phyloP scores from a whole-genome alignment of 768 basidiomycete genomes.

The Agrocybe pediades region DNA sequence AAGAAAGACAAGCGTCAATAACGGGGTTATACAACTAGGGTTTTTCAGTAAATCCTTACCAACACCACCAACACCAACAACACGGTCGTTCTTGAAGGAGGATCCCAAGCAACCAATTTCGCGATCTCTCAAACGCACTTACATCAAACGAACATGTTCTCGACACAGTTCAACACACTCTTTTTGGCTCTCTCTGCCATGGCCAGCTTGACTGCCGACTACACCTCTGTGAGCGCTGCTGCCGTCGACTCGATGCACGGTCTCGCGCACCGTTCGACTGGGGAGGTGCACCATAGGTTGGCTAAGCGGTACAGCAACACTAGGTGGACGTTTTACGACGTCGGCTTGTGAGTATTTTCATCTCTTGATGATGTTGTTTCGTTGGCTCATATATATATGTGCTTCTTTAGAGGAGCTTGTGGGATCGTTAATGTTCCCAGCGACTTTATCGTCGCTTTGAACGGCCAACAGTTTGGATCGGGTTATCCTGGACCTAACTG shows the following conservation, averaged over 20 bases:
- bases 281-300: constrained; percentile 33
- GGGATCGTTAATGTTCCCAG: constrained; percentile 24
- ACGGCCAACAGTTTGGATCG: constrained; percentile 51
- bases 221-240: constrained; percentile 17
- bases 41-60: too few species aligned
- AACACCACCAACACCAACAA: too few species aligned
- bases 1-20: too few species aligned
- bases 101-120: too few species aligned
- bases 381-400: not conserved
- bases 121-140: not conserved
- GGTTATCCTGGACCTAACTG: constrained; percentile 39
- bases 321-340: constrained; percentile 55
- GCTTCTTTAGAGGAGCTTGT: constrained; percentile 25
- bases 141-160: not conserved
- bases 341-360: constrained; percentile 15
- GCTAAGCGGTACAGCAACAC: constrained; percentile 38
- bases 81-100: too few species aligned
- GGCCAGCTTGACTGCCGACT: constrained; percentile 33
- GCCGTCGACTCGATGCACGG: constrained; percentile 37
- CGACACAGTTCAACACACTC: constrained; percentile 1
- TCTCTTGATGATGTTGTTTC: not conserved
- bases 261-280: constrained; percentile 45
- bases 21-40: too few species aligned
- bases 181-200: constrained; percentile 25
- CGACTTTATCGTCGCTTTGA: constrained; percentile 35